Evolutionary conservation across 2,329 filamentous ascomycete genomes (phyloP).

Genomic region (Paecilomyces formosus): DNA sequence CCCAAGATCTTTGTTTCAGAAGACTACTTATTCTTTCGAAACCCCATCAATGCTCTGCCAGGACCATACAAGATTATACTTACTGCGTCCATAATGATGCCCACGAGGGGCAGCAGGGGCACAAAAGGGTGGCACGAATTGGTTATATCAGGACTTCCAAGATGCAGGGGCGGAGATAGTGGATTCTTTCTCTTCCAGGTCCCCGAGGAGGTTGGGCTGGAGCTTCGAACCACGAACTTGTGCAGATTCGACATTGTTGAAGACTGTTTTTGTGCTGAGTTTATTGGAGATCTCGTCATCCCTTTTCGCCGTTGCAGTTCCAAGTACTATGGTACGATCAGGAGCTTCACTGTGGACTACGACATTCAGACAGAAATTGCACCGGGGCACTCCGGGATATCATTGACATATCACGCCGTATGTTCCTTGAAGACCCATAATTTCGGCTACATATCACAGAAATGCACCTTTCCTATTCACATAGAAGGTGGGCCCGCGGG

Average conservation of each 20-base stretch:
- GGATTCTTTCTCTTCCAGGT: conserved; percentile 22
- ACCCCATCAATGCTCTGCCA: conserved; percentile 5
- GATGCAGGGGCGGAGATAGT: conserved; percentile 13
- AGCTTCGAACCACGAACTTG: conserved; percentile 20
- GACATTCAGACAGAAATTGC: conserved; percentile 9
- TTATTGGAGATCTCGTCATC: conserved; percentile 17
- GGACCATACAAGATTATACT: conserved; percentile 16
- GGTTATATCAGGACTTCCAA: conserved; percentile 20
- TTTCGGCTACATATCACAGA: conserved; percentile 21
- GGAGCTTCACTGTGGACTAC: conserved; percentile 21
- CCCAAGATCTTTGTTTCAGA: conserved; percentile 10
- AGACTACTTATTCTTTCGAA: conserved; percentile 12
- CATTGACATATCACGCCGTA: conserved; percentile 17
- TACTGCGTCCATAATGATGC: conserved; percentile 9
- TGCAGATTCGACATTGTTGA: conserved; percentile 18
- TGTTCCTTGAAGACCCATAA: conserved; percentile 21
- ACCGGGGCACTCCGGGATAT: conserved; percentile 5
- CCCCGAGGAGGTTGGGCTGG: conserved; percentile 18
- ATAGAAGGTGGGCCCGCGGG: conserved; percentile 23
- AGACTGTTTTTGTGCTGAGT: conserved; percentile 23
- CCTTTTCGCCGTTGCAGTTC: conserved; percentile 19
- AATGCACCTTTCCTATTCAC: conserved; percentile 19
- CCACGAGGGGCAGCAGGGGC: conserved; percentile 9
- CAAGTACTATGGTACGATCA: conserved; percentile 20
- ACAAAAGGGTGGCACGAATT: conserved; percentile 20